Evolutionary conservation across 1,139 yeast species (phyloP), one percentile per base, ranked within the genome.

Genomic region (Pneumocystis canis): DNA sequence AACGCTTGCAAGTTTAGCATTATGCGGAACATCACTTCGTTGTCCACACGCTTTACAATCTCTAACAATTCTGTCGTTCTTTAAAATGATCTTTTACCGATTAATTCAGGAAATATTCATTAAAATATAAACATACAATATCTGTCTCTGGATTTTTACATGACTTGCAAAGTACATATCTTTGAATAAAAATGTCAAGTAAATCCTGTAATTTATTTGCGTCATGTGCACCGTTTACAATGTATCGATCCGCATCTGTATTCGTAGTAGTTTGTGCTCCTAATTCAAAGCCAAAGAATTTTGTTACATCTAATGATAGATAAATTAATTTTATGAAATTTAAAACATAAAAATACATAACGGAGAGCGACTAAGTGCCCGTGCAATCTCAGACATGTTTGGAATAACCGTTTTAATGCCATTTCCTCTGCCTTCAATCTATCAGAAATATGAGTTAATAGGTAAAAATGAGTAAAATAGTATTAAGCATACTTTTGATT

Each of bases 1-100:
- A 74, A 82, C 94, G 7, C 95, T 80, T 41, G 90, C 82, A 69
- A 92, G 80, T 77, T 88, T 90, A 75, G 87, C 94, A 74, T 94
- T 83, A 68, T 89, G 85, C 72, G 90, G 97, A 70, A 90, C 82
- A 63, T 79, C 79, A 37, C 96, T 83, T 73, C 90, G 82, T 74
- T 85, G 84, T 76, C 99, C 99, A 80, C 99, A 92, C 37, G 99
- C 99, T 76, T 92, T 92, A 80, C 99, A 92, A 75, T 92, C 97
- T 76, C 92, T 84, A 71, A 85, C 85, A 73, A 94, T 78, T 68
- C 79, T 79, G 61, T 85, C 94, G 70, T 85, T 87, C 71, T 85
- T 87, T 69, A 87, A 83, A 71, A 90, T 80, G 70, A 65, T 65
- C 59, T 57, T 3, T 16, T 28, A 33, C n/a, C 3, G 11, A 57